These are phyloP conservation scores for Spencermartinsiella ligniputridi DNA, from an alignment of 1,139 yeast genomes.

Conservation along the genomic window DNA sequence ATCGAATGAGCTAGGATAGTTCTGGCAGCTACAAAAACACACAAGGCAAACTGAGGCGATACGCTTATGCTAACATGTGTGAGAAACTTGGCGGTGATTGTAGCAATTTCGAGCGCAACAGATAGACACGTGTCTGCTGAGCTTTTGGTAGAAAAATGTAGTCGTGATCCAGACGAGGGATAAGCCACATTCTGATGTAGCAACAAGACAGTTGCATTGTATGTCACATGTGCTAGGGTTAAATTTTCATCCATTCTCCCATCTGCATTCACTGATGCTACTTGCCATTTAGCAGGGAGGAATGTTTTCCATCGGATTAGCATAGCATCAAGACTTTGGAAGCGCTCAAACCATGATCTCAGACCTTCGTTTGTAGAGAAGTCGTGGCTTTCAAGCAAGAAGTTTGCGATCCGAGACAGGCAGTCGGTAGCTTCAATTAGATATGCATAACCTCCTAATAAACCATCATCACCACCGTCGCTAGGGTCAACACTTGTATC, in stretches of 20 bases:
- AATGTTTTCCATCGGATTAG: conserved; percentile 23
- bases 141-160: conserved; percentile 5
- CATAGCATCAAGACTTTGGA: conserved; percentile 19
- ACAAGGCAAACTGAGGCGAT: conserved; percentile 11
- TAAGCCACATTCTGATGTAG: conserved; percentile 26
- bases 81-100: conserved; percentile 9
- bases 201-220: conserved; percentile 24
- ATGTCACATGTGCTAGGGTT: conserved; percentile 27
- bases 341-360: conserved; percentile 15
- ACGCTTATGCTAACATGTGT: conserved; percentile 6
- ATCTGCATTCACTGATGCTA: conserved; percentile 7
- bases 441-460: conserved; percentile 26
- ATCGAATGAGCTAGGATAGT: conserved; percentile 9
- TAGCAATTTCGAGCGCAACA: conserved; percentile 10
- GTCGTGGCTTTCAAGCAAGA: conserved; percentile 12
- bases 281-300: conserved; percentile 20
- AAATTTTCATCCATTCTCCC: conserved; percentile 23
- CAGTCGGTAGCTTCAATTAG: conserved; percentile 25
- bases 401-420: conserved; percentile 17
- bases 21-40: conserved; percentile 11
- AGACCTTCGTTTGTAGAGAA: conserved; percentile 1
- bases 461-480: conserved; percentile 14
- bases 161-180: conserved; percentile 13
- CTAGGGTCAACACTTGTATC: conserved; percentile 9
- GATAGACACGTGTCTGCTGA: conserved; percentile 9